Conservation (phyloP, 768 basidiomycete genomes). For the Exidia glandulosa region DNA sequence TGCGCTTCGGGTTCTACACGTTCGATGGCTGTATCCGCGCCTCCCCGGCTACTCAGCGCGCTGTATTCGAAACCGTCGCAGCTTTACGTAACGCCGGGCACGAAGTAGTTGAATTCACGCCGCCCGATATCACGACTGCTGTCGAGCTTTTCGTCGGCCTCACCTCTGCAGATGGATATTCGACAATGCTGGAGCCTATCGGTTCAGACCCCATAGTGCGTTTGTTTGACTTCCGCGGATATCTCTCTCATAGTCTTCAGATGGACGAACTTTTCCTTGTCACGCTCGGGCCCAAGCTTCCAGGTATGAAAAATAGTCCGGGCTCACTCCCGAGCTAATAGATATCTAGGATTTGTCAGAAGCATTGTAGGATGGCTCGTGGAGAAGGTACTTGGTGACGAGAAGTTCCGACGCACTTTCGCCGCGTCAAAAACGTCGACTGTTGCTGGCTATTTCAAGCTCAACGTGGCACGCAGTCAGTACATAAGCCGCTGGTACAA, state of each 20-base stretch:
- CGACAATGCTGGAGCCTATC: slow-evolving; percentile 51
- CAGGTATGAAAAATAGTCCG: background rate
- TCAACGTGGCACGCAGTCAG: background rate
- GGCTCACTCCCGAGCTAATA: background rate
- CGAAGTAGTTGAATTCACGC: slow-evolving; percentile 62
- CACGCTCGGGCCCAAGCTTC: background rate
- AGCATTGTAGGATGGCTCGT: background rate
- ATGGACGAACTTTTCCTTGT: background rate
- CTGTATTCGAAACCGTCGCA: slow-evolving; percentile 60
- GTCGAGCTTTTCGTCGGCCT: slow-evolving; percentile 55
- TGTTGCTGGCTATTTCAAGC: background rate
- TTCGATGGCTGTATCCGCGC: slow-evolving; percentile 46
- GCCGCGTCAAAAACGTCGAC: background rate
- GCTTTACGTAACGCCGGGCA: slow-evolving; percentile 61
- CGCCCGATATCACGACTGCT: slow-evolving; percentile 29
- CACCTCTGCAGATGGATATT: slow-evolving; percentile 63
- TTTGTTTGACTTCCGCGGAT: background rate
- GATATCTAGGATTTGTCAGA: background rate
- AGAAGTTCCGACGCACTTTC: background rate
- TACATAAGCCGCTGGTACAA: background rate
- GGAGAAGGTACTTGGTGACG: background rate
- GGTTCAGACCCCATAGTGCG: slow-evolving; percentile 57
- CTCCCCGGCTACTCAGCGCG: slow-evolving; percentile 63
- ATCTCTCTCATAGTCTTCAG: background rate
- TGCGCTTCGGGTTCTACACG: slow-evolving; percentile 67